Conservation (phyloP, 2,329 filamentous ascomycete genomes). For the Boeremia lycopersici region DNA sequence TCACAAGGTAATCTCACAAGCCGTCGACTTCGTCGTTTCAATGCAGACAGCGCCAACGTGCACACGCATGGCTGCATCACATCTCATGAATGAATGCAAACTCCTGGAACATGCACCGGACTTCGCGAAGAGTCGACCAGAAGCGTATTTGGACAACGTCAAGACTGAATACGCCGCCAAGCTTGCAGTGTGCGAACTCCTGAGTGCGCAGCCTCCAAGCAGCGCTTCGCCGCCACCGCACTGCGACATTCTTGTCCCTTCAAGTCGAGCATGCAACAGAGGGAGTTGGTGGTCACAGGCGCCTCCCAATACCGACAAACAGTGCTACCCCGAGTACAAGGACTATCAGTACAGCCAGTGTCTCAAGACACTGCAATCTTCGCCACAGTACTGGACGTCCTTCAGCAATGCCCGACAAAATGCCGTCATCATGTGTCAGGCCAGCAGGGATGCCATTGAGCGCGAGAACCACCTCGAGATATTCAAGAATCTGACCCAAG, state of each 20-base stretch:
- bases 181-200: slow-evolving; percentile 67
- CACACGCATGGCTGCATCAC: slow-evolving; percentile 58
- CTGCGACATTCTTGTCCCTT: slow-evolving; percentile 58
- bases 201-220: slow-evolving; percentile 48
- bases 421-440: slow-evolving; percentile 66
- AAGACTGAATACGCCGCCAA: slow-evolving; percentile 66
- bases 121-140: slow-evolving; percentile 32
- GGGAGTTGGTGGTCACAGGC: slow-evolving; percentile 30
- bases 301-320: slow-evolving; percentile 22
- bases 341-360: slow-evolving; percentile 56
- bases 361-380: slow-evolving; percentile 58
- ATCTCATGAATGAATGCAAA: slow-evolving; percentile 61
- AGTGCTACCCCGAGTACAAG: slow-evolving; percentile 45
- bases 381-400: slow-evolving; percentile 66
- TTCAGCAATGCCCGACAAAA: slow-evolving; percentile 68
- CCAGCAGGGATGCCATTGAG: slow-evolving; percentile 63
- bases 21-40: slow-evolving; percentile 30
- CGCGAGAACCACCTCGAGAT: slow-evolving; percentile 52
- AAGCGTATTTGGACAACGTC: slow-evolving; percentile 42
- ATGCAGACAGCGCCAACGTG: slow-evolving; percentile 50
- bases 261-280: slow-evolving; percentile 39
- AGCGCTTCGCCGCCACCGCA: slow-evolving; percentile 56
- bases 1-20: slow-evolving; percentile 30
- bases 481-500: slow-evolving; percentile 42
- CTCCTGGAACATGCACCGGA: slow-evolving; percentile 48